Conservation (phyloP, 2,329 filamentous ascomycete genomes). For the Amauroascus verrucosus region DNA sequence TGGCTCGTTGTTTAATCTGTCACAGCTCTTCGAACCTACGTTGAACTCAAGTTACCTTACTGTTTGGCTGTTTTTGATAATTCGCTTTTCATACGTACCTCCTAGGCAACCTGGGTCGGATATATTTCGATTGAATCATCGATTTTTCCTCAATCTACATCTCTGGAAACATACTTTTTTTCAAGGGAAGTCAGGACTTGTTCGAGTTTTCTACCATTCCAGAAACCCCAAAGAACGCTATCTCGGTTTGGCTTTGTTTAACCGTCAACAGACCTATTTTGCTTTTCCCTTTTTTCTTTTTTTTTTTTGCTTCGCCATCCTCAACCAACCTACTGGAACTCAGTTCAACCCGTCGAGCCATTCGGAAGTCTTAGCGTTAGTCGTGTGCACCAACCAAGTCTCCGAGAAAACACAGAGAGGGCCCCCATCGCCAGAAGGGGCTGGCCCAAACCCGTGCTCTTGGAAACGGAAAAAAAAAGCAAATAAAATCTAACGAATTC, state of each 20-base stretch:
- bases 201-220: background rate
- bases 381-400: background rate
- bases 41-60: background rate
- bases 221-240: background rate
- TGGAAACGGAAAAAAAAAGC: background rate
- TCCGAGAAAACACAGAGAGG: background rate
- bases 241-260: background rate
- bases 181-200: background rate
- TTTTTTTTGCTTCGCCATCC: background rate
- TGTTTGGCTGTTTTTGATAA: background rate
- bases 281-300: background rate
- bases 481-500: background rate
- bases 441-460: constrained; percentile 1
- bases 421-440: background rate
- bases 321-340: background rate
- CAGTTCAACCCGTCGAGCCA: background rate
- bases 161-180: background rate
- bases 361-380: background rate
- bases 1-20: background rate
- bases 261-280: background rate
- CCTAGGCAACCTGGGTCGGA: background rate
- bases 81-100: background rate
- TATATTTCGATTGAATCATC: background rate
- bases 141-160: background rate
- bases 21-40: background rate